A percentile compares a stretch with the other conserved stretches of the same genome.
Evolutionary conservation across 495 filamentous ascomycete species (phyloP).

Genomic region (Penicillium lividum): DNA sequence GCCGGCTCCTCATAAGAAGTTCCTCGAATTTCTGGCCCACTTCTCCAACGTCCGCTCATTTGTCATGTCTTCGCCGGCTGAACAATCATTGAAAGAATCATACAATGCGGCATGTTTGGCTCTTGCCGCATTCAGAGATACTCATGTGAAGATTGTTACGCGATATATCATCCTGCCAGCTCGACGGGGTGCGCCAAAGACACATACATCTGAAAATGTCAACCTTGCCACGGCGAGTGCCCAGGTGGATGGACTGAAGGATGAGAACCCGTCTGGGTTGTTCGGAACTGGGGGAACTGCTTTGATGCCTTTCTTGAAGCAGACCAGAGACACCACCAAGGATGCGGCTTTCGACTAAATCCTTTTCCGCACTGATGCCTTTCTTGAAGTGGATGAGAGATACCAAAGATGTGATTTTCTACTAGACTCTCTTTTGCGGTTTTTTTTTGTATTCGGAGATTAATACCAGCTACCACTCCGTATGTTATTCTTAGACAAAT

Average conservation of each 20-base stretch:
- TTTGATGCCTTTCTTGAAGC: constrained; percentile 87
- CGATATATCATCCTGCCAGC: constrained; percentile 80
- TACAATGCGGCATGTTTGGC: constrained; percentile 86
- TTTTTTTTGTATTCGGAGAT: too few relatives aligned
- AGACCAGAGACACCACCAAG: constrained; percentile 83
- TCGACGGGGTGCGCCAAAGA: constrained; percentile 19
- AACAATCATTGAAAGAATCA: constrained; percentile 67
- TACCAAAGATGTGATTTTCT: too few relatives aligned
- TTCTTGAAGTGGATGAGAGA: too few relatives aligned
- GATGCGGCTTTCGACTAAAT: constrained; percentile 24
- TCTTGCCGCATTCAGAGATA: constrained; percentile 79
- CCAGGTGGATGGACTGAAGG: constrained; percentile 23
- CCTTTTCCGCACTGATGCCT: too few relatives aligned
- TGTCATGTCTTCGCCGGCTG: constrained; percentile 59
- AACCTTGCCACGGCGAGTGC: constrained; percentile 37
- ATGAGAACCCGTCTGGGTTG: constrained; percentile 37
- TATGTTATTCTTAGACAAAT: too few relatives aligned
- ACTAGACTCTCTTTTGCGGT: too few relatives aligned
- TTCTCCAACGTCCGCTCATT: constrained; percentile 84
- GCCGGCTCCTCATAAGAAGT: constrained; percentile 87
- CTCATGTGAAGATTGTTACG: constrained; percentile 90
- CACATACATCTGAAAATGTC: constrained; percentile 16
- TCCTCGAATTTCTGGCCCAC: constrained; percentile 70
- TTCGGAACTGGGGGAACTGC: constrained; percentile 90
- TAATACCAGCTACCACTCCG: too few relatives aligned